Percentiles rank a stretch among this genome's conserved stretches.
Evolutionary conservation across 768 basidiomycete genomes (phyloP).

Genomic region (Lactifluus subvellereus): DNA sequence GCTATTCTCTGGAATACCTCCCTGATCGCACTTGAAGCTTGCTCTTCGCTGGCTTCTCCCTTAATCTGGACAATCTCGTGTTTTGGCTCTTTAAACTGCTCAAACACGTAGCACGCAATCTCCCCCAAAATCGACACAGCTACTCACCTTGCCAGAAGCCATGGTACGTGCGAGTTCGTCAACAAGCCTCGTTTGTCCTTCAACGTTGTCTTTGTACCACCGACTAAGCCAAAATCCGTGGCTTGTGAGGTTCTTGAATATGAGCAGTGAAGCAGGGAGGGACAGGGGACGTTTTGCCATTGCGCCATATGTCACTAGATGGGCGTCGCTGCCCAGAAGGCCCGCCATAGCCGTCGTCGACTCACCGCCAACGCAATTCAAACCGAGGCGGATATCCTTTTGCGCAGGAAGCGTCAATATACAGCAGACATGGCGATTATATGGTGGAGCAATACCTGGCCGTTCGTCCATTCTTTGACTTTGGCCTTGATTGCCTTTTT

Average conservation of each 20-base stretch:
- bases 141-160: constrained; percentile 19
- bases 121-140: neutral
- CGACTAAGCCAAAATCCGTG: constrained; percentile 77
- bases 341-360: constrained; percentile 65
- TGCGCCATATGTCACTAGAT: constrained; percentile 82
- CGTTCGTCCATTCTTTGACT: constrained; percentile 59
- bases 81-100: constrained; percentile 59
- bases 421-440: neutral
- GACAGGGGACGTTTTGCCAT: constrained; percentile 83
- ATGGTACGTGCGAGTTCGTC: constrained; percentile 12
- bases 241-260: constrained; percentile 75
- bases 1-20: constrained; percentile 33
- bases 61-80: constrained; percentile 61
- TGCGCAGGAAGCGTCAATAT: neutral
- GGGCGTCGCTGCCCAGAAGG: constrained; percentile 58
- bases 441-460: constrained; percentile 41
- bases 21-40: constrained; percentile 33
- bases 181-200: constrained; percentile 33
- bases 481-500: constrained; percentile 42
- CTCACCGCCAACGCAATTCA: constrained; percentile 62
- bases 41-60: constrained; percentile 35
- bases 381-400: constrained; percentile 41
- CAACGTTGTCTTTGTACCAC: constrained; percentile 54
- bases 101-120: neutral
- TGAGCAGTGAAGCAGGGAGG: constrained; percentile 71